Evolutionary conservation across 2,329 filamentous ascomycete genomes (phyloP), one percentile per base, ranked within the genome.

Genomic region (Talaromyces marneffei): DNA sequence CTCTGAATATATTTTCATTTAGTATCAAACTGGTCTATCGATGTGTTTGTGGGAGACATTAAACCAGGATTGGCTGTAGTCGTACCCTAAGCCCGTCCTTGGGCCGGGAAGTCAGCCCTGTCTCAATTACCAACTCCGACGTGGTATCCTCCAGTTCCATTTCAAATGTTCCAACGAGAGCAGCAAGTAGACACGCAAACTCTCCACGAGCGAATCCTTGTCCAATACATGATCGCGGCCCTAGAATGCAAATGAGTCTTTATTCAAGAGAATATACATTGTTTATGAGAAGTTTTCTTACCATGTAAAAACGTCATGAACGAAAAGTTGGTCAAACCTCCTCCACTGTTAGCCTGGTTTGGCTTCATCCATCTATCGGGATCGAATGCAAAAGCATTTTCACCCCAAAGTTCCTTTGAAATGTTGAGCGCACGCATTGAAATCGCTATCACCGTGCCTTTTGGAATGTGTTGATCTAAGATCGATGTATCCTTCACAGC

Each of bases 281-380:
- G 14, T 10, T 25, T 39, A 1, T n/a, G 10, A 9, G 18, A 55
- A 16, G n/a, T n/a, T n/a, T 3, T 35, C 57, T 40, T 40, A 0
- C 91, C 91, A 72, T 93, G 90, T 66, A 94, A 73, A 74, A 94
- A 94, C 0, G 89, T 91, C 74, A 91, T 84, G 35, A 60, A 53
- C 9, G 85, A 83, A 71, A 88, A 96, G 74, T 93, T 94, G 66
- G 83, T 90, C 16, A 81, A 79, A 1, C 90, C 88, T 10, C 89
- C 89, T 3, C 91, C 90, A 39, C 83, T 87, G 9, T 59, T 59
- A 1, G 46, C 42, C 59, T 86, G 86, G 6, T 79, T 79, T 25
- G 68, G 69, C 0, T 74, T 77, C 70, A 88, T 79, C 87, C 90
- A 92, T n/a, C 90, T 81, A 20, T 92, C 91, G 0, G 92, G 92